phyloP scores from a whole-genome alignment of 768 basidiomycete species.

The Amanita muscaria region DNA sequence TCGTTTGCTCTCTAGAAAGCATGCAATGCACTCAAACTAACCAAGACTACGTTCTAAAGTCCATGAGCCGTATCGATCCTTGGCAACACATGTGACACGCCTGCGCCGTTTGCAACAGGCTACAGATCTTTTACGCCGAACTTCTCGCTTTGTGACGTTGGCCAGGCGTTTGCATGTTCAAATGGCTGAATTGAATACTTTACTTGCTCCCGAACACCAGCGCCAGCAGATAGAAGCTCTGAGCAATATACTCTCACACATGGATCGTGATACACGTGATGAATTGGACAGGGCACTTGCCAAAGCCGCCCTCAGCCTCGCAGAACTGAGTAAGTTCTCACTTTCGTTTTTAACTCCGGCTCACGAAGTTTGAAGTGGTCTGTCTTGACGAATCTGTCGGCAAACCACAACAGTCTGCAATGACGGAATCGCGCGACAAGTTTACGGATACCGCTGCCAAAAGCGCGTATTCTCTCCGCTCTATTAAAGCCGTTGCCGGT shows the following conservation, averaged over 20 bases:
- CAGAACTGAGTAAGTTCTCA: slow-evolving; percentile 72
- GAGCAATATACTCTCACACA: slow-evolving; percentile 12
- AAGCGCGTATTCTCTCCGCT: slow-evolving; percentile 39
- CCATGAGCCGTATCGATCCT: slow-evolving; percentile 68
- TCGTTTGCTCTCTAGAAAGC: slow-evolving; percentile 12
- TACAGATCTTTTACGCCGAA: slow-evolving; percentile 76
- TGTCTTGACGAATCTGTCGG: slow-evolving; percentile 37
- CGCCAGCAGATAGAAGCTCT: slow-evolving; percentile 7
- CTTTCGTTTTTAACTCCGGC: neutral
- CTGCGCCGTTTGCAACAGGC: slow-evolving; percentile 77
- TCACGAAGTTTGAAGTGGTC: slow-evolving; percentile 28
- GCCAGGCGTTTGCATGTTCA: slow-evolving; percentile 77
- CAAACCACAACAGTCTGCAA: neutral
- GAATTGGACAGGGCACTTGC: slow-evolving; percentile 83
- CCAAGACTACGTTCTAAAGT: slow-evolving; percentile 78
- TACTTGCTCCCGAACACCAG: neutral
- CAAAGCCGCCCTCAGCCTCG: slow-evolving; percentile 90
- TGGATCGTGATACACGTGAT: slow-evolving; percentile 45
- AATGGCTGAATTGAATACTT: slow-evolving; percentile 60
- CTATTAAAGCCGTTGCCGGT: slow-evolving; percentile 60
- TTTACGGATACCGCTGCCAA: neutral
- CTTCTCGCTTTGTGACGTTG: slow-evolving; percentile 77
- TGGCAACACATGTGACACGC: slow-evolving; percentile 61
- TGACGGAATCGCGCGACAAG: neutral
- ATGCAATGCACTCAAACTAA: slow-evolving; percentile 14